Evolutionary conservation across 169 alveolate genomes (phyloP).

Genomic region (Plasmodium knowlesi): DNA sequence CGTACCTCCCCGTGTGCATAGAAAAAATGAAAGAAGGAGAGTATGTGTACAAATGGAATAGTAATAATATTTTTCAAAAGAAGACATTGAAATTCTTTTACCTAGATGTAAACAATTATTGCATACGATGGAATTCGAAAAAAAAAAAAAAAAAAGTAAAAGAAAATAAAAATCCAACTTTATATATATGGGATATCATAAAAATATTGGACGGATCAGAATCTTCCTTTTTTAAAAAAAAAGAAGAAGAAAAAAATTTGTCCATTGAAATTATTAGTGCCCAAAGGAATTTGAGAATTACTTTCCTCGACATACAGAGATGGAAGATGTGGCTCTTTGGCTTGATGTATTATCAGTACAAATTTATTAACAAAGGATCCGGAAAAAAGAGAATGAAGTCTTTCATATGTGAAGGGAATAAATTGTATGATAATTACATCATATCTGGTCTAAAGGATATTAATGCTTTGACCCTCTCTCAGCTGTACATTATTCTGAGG

Average conservation of each 20-base stretch:
- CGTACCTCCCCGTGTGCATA: slow-evolving; percentile 69
- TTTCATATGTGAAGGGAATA: slow-evolving; percentile 58
- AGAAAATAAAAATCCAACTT: slow-evolving; percentile 65
- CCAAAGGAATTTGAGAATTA: slow-evolving; percentile 35
- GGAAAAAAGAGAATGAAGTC: slow-evolving; percentile 39
- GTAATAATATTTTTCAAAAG: slow-evolving; percentile 69
- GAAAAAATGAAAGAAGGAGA: slow-evolving; percentile 78
- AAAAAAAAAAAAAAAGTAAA: slow-evolving; percentile 59
- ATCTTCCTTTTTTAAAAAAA: slow-evolving; percentile 73
- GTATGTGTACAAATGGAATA: slow-evolving; percentile 74
- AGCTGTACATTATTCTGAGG: slow-evolving; percentile 64
- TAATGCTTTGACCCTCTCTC: slow-evolving; percentile 68
- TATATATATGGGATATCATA: slow-evolving; percentile 73
- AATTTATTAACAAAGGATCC: slow-evolving; percentile 63
- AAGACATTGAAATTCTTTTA: slow-evolving; percentile 68
- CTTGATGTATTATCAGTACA: slow-evolving; percentile 71
- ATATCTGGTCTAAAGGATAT: slow-evolving; percentile 74
- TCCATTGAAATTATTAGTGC: slow-evolving; percentile 73
- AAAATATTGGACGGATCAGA: slow-evolving; percentile 75
- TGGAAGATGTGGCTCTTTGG: slow-evolving; percentile 78
- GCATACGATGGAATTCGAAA: slow-evolving; percentile 76
- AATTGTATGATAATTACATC: slow-evolving; percentile 67
- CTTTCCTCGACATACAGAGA: slow-evolving; percentile 74
- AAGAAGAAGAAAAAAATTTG: slow-evolving; percentile 72
- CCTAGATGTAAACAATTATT: slow-evolving; percentile 73